These are phyloP conservation scores for Porodaedalea pini DNA, from an alignment of 1,284 basidiomycete genomes.

Conservation along the genomic window DNA sequence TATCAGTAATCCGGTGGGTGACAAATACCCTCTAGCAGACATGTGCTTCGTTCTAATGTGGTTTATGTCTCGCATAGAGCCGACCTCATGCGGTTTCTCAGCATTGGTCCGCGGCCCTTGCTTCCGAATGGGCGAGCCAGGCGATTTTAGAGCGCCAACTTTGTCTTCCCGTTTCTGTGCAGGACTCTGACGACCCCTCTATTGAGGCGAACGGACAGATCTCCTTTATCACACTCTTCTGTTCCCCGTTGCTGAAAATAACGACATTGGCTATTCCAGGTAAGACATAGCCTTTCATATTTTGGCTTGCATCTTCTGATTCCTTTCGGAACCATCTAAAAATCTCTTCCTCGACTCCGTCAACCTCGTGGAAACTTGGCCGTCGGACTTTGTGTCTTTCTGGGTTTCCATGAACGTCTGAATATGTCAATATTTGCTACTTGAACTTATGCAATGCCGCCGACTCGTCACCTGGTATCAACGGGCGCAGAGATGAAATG, in stretches of 20 bases:
- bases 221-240: constrained; percentile 84
- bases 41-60: background rate
- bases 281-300: constrained; percentile 33
- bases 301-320: background rate
- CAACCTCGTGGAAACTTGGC: background rate
- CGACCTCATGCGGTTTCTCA: constrained; percentile 88
- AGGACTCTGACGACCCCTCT: constrained; percentile 59
- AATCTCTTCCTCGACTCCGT: background rate
- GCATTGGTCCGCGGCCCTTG: constrained; percentile 85
- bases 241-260: constrained; percentile 77
- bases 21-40: background rate
- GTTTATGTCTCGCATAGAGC: constrained; percentile 46
- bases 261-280: constrained; percentile 72
- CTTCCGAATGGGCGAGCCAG: constrained; percentile 88
- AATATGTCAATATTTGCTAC: background rate
- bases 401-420: background rate
- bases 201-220: constrained; percentile 82
- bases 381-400: background rate
- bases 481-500: constrained; percentile 51
- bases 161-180: constrained; percentile 71
- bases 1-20: constrained; percentile 88
- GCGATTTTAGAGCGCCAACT: constrained; percentile 77
- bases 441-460: background rate
- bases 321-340: background rate
- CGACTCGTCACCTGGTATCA: background rate